A percentile compares a stretch with the other conserved stretches of the same genome.
phyloP scores from a whole-genome alignment of 2,329 filamentous ascomycete genomes.

The Magnaporthales sp. region DNA sequence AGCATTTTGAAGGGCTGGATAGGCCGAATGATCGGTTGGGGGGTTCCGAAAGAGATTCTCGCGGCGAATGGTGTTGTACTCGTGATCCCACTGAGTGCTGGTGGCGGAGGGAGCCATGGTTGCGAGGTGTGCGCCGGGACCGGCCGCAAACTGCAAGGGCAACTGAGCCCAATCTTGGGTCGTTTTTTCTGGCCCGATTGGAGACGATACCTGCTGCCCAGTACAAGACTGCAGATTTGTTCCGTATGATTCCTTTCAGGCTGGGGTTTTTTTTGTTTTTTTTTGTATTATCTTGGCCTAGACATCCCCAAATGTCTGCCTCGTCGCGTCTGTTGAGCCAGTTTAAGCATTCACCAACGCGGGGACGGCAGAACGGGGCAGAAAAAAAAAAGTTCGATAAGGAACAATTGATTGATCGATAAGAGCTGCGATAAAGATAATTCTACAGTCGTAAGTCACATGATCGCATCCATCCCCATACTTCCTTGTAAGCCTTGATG shows the following conservation, averaged over 20 bases:
- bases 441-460: neutral
- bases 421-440: neutral
- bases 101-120: constrained; percentile 28
- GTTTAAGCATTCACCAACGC: neutral
- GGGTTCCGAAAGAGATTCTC: constrained; percentile 86
- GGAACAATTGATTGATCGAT: neutral
- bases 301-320: neutral
- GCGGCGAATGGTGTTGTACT: constrained; percentile 77
- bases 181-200: neutral
- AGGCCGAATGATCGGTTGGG: constrained; percentile 78
- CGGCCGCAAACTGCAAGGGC: neutral
- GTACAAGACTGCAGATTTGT: neutral
- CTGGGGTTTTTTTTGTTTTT: neutral
- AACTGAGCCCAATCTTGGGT: neutral
- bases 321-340: neutral
- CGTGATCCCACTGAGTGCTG: constrained; percentile 68
- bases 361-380: neutral
- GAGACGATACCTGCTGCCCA: neutral
- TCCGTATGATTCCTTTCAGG: neutral
- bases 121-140: neutral
- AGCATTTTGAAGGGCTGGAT: constrained; percentile 77
- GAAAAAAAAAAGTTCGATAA: constrained; percentile 1
- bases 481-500: neutral
- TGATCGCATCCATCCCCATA: neutral
- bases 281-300: neutral